Evolutionary conservation across 169 alveolate genomes (phyloP), one percentile per base, ranked within the genome.

Genomic region (Miamiensis avidus): DNA sequence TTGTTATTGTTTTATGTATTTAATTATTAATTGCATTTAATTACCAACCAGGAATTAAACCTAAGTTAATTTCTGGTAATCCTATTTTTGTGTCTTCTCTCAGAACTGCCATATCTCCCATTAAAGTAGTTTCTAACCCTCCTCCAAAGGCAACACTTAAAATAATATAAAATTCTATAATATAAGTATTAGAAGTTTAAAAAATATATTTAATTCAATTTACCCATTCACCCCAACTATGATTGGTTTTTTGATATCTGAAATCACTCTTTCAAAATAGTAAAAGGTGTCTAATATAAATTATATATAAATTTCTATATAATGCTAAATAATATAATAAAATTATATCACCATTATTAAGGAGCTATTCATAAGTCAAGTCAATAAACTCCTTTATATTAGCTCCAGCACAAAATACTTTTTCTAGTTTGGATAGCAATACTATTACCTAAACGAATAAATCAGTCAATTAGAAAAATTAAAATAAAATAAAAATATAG

Each of bases 61-160:
- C 97, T 26, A 94, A 74, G 69, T 90, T 92, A 26, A 90, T 92
- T 76, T 95, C 97, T 30, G 97, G 97, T 31, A 90, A 86, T 0
- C 95, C 97, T 76, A 95, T 89, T 81, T 88, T 82, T 4, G 96
- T 94, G 74, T 90, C 93, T n/a, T 93, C 94, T 65, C 94, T 83
- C 33, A 95, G 91, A 30, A 93, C 78, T 75, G 93, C 83, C 4
- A 95, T 88, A 83, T 95, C 97, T 73, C 94, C 88, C 88, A 90
- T 88, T 82, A 95, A 69, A 32, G 97, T 94, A 16, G 93, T 31
- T 88, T 95, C 97, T 32, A 91, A 72, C 0, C 81, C 81, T 78
- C 81, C 78, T 30, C 78, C 77, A n/a, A 76, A 64, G 30, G 75
- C 69, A 26, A 76, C 81, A 26, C 28, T 75, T 29, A 75, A 75